These are phyloP conservation scores for Lojkania enalia DNA, from an alignment of 2,329 filamentous ascomycete species.

Conservation along the genomic window DNA sequence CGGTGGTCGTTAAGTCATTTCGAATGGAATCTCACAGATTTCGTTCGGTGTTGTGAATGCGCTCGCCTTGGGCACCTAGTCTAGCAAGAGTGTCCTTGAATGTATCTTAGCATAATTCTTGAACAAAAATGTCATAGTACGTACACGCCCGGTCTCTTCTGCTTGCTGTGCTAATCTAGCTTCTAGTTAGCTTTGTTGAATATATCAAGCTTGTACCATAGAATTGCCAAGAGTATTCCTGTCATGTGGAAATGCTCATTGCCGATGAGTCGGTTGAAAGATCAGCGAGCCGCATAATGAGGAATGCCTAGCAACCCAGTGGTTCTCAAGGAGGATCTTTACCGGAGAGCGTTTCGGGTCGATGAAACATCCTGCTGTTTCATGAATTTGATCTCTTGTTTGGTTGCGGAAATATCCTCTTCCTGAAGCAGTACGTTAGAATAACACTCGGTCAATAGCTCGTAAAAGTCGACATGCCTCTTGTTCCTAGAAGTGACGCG, in stretches of 20 bases:
- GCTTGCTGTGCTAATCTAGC: conserved; percentile 68
- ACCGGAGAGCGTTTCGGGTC: conserved; percentile 70
- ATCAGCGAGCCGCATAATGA: too few relatives aligned
- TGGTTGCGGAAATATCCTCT: conserved; percentile 71
- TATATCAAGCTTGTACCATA: too few relatives aligned
- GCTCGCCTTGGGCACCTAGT: conserved; percentile 40
- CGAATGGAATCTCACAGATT: too few relatives aligned
- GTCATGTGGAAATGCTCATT: too few relatives aligned
- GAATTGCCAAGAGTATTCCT: too few relatives aligned
- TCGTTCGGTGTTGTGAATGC: conserved; percentile 35
- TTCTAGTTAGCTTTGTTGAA: too few relatives aligned
- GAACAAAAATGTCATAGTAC: conserved; percentile 62
- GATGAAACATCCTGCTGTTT: conserved; percentile 78
- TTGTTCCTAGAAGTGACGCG: too few relatives aligned
- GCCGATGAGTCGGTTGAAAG: too few relatives aligned
- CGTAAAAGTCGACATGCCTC: neutral
- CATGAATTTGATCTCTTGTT: conserved; percentile 73
- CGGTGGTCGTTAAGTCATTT: conserved; percentile 43
- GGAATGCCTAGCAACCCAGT: neutral
- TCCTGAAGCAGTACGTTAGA: conserved; percentile 64
- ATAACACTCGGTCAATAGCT: neutral
- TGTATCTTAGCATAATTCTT: neutral
- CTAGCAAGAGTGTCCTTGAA: conserved; percentile 32
- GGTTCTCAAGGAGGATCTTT: too few relatives aligned
- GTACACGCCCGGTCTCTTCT: conserved; percentile 72